Evolutionary conservation across 2,329 filamentous ascomycete species (phyloP), one percentile per base, ranked within the genome.

Genomic region (Pseudogymnoascus verrucosus): DNA sequence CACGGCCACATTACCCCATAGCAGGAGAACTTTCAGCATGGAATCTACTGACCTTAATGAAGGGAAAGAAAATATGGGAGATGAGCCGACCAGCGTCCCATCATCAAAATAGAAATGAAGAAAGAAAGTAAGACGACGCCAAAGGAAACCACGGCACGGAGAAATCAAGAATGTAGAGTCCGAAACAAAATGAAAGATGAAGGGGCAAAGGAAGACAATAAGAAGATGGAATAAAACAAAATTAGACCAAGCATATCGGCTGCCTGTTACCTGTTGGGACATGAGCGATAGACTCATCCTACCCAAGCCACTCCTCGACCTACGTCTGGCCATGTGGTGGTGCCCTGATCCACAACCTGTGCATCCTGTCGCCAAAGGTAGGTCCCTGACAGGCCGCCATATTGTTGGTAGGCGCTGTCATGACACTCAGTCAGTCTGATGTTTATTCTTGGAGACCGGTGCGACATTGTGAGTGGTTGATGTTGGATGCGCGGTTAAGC

Each of bases 331-430:
- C 44, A 54, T 54, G 44, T 28, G 23, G 44, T 31, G 44, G 44
- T 54, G 44, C 44, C 44, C 5, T 31, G 44, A 54, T 54, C 44
- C 44, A 54, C 44, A 54, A 54, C 12, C 44, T 54, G 4, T 54
- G 44, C 44, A 54, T 54, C 44, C 23, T 28, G 44, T 28, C 44
- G 44, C 44, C 44, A 54, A 54, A 54, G 23, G 44, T 54, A 54
- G 14, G 44, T 54, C 44, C 44, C 23, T 54, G 14, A 54, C 44
- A 54, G 44, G 44, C 44, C 44, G 44, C 44, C 44, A 23, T 14
- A 54, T 28, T 54, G 44, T 54, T 54, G 14, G 44, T 54, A 54
- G 44, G 44, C 44, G 44, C 44, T 54, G 44, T 54, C 44, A 54
- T 54, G 44, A 31, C 14, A 54, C 44, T 54, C 44, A 31, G 23